Percentiles rank a stretch among this genome's conserved stretches.
Evolutionary conservation across 148 eudicot species (phyloP).

Genomic region (Arbutus unedo): DNA sequence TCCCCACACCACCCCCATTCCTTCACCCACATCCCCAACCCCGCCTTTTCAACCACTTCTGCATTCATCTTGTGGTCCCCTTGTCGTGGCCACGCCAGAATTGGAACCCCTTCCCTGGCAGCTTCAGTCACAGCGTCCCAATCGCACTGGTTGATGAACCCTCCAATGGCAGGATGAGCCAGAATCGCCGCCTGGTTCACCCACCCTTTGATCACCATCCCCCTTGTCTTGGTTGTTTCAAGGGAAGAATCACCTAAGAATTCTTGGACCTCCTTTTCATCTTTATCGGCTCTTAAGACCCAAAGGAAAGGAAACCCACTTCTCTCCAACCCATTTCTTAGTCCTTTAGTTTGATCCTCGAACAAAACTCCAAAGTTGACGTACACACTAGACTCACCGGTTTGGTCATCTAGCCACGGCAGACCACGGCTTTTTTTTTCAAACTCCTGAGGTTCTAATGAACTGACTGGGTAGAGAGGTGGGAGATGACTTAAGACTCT

Average conservation of each 20-base stretch:
- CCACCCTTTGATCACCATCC: conserved; percentile 6
- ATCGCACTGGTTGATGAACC: conserved; percentile 13
- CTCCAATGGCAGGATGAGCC: conserved; percentile 21
- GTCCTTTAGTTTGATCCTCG: conserved; percentile 30
- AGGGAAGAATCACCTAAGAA: not conserved
- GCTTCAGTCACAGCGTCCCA: conserved; percentile 21
- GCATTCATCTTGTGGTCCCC: conserved; percentile 25
- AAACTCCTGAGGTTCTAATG: conserved; percentile 19
- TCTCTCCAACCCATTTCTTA: conserved; percentile 32
- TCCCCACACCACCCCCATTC: conserved; percentile 24
- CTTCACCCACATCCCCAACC: conserved; percentile 21
- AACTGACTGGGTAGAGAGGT: conserved; percentile 30
- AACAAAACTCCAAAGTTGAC: conserved; percentile 36
- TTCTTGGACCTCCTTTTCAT: not conserved
- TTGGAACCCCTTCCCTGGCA: conserved; percentile 9
- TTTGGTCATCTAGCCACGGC: conserved; percentile 35
- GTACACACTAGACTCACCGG: conserved; percentile 28
- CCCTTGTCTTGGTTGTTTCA: conserved; percentile 11
- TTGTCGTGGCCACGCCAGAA: conserved; percentile 20
- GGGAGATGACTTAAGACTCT: conserved; percentile 16
- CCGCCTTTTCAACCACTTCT: conserved; percentile 21
- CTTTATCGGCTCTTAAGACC: conserved; percentile 21
- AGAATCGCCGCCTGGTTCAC: conserved; percentile 17
- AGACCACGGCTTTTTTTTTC: conserved; percentile 1
- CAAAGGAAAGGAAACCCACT: conserved; percentile 34